phyloP scores from a whole-genome alignment of 1,284 basidiomycete genomes.

The Malassezia cuniculi region DNA sequence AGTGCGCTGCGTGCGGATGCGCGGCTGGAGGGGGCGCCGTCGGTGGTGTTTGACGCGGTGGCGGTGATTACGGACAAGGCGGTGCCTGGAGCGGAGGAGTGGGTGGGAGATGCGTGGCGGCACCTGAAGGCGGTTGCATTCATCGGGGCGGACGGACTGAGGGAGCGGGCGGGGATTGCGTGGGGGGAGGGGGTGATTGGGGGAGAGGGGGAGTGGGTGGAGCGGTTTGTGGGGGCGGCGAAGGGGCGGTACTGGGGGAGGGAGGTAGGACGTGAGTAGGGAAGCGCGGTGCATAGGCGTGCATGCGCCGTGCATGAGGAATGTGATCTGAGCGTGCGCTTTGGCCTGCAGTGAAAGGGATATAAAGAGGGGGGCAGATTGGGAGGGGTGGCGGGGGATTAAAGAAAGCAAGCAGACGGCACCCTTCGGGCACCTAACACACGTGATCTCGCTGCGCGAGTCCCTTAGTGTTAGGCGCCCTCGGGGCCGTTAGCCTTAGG shows the following conservation, averaged over 20 bases:
- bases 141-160: constrained; percentile 1
- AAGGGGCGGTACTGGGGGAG: constrained; percentile 3
- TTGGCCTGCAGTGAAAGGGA: background rate
- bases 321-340: background rate
- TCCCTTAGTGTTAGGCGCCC: no score
- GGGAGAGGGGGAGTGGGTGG: no score
- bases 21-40: constrained; percentile 1
- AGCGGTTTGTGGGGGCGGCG: constrained; percentile 2
- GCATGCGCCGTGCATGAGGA: background rate
- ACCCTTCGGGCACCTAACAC: no score
- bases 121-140: constrained; percentile 9
- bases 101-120: constrained; percentile 3
- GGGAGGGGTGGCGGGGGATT: background rate
- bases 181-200: background rate
- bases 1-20: constrained; percentile 2
- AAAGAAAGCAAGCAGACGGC: no score
- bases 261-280: background rate
- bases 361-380: background rate
- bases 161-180: constrained; percentile 3
- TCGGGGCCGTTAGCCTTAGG: background rate
- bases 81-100: constrained; percentile 3
- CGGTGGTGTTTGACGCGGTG: constrained; percentile 7
- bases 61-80: constrained; percentile 1
- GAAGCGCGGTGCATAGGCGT: background rate
- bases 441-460: no score